These are phyloP conservation scores for Cyamopsis tetragonoloba DNA, from an alignment of 306 rosid species.

Conservation along the genomic window DNA sequence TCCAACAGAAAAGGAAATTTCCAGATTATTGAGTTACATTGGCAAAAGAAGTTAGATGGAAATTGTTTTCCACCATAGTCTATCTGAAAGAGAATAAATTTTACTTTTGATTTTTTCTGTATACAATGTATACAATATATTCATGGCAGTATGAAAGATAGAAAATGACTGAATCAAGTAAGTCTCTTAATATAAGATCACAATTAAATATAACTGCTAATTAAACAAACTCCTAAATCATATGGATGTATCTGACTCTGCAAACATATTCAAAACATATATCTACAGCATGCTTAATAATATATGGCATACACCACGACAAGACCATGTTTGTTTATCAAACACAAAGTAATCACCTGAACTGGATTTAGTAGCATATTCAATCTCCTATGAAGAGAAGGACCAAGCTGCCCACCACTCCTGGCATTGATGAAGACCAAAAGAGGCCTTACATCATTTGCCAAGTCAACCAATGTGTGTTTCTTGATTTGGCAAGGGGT, in stretches of 20 bases:
- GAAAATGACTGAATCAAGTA: conserved; percentile 18
- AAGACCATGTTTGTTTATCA: background rate
- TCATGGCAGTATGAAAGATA: conserved; percentile 4
- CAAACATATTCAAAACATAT: conserved; percentile 12
- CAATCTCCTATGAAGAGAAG: conserved; percentile 65
- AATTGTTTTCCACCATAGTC: background rate
- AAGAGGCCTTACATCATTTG: conserved; percentile 66
- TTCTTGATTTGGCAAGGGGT: conserved; percentile 37
- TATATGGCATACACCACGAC: conserved; percentile 5
- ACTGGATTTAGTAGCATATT: conserved; percentile 70
- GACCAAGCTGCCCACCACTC: conserved; percentile 76
- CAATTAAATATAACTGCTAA: background rate
- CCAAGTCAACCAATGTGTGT: conserved; percentile 52
- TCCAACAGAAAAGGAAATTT: conserved; percentile 11
- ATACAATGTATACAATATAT: background rate
- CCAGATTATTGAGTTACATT: background rate
- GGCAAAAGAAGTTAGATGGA: background rate
- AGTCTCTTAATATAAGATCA: conserved; percentile 16
- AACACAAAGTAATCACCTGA: conserved; percentile 47
- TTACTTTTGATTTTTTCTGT: background rate
- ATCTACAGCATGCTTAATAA: conserved; percentile 5
- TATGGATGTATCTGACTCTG: background rate
- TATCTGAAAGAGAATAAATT: background rate
- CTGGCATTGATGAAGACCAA: conserved; percentile 68
- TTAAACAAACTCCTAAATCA: conserved; percentile 21